Evolutionary conservation across 208 protist genomes (phyloP).

Genomic region (Leishmania tropica): DNA sequence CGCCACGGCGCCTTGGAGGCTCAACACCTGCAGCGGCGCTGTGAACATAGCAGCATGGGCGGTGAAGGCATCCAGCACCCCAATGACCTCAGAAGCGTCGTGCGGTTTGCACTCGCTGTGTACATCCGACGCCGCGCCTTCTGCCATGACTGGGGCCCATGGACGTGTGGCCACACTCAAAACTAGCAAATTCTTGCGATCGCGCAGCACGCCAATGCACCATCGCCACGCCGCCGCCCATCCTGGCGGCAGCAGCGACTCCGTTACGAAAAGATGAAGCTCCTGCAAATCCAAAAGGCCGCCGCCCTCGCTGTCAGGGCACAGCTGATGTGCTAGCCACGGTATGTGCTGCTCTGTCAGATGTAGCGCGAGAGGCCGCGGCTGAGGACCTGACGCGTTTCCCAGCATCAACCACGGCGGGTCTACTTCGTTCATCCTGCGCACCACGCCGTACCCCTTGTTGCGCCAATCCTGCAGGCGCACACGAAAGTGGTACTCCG

Average conservation of each 20-base stretch:
- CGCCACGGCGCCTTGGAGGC: constrained; percentile 18
- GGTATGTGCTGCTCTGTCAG: constrained; percentile 56
- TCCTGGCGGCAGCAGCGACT: constrained; percentile 27
- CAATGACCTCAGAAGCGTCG: neutral
- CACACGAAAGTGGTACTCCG: neutral
- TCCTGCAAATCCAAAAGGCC: constrained; percentile 42
- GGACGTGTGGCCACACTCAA: constrained; percentile 23
- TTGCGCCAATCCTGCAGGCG: neutral
- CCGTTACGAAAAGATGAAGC: constrained; percentile 41
- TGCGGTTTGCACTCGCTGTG: neutral
- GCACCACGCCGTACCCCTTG: constrained; percentile 16
- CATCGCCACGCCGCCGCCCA: constrained; percentile 46
- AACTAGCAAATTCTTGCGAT: constrained; percentile 29
- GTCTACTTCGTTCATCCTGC: constrained; percentile 28
- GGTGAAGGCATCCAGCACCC: neutral
- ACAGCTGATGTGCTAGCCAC: constrained; percentile 51
- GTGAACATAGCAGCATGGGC: neutral
- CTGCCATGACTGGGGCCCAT: neutral
- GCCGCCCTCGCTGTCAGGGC: constrained; percentile 28
- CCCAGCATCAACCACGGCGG: constrained; percentile 32
- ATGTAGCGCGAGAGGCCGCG: constrained; percentile 47
- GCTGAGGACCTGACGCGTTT: constrained; percentile 11
- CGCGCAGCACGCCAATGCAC: constrained; percentile 37
- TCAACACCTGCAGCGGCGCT: constrained; percentile 24
- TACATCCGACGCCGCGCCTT: neutral